A percentile compares a stretch with the other conserved stretches of the same genome.
phyloP scores from a whole-genome alignment of 1,284 basidiomycete species.

The Leccinum subrobustum region DNA sequence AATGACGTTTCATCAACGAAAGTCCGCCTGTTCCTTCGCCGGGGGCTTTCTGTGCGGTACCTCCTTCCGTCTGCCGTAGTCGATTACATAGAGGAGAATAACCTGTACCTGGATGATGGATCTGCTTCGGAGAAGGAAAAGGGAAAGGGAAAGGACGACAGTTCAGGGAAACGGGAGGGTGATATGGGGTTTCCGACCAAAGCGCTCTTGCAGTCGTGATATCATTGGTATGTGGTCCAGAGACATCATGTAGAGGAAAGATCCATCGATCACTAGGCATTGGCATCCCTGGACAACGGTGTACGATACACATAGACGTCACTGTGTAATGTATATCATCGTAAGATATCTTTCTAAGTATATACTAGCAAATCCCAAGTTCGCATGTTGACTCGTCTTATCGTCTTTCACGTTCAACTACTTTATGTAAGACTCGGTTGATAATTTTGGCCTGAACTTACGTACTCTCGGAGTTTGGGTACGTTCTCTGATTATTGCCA shows the following conservation, averaged over 20 bases:
- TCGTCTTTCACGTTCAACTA: background rate
- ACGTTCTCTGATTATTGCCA: background rate
- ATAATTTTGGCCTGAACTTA: background rate
- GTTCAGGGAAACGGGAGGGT: slow-evolving; percentile 20
- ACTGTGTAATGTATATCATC: slow-evolving; percentile 1
- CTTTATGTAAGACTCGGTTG: background rate
- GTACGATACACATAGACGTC: slow-evolving; percentile 2
- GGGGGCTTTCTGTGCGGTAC: slow-evolving; percentile 94
- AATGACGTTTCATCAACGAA: slow-evolving; percentile 98
- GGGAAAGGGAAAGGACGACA: slow-evolving; percentile 40
- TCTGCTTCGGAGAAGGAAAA: slow-evolving; percentile 40
- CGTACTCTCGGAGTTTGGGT: background rate
- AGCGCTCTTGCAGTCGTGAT: slow-evolving; percentile 6
- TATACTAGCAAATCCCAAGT: background rate
- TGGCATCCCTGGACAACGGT: background rate
- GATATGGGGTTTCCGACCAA: slow-evolving; percentile 16
- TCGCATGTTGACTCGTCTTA: background rate
- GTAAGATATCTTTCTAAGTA: background rate
- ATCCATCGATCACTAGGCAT: background rate
- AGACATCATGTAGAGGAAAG: background rate
- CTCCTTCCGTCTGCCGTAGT: slow-evolving; percentile 90
- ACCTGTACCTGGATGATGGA: slow-evolving; percentile 69
- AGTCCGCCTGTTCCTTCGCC: slow-evolving; percentile 85
- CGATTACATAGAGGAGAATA: slow-evolving; percentile 89
- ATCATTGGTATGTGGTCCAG: background rate